Evolutionary conservation across 371 early-diverging fungal genomes (phyloP).

Genomic region (Apophysomyces elegans): DNA sequence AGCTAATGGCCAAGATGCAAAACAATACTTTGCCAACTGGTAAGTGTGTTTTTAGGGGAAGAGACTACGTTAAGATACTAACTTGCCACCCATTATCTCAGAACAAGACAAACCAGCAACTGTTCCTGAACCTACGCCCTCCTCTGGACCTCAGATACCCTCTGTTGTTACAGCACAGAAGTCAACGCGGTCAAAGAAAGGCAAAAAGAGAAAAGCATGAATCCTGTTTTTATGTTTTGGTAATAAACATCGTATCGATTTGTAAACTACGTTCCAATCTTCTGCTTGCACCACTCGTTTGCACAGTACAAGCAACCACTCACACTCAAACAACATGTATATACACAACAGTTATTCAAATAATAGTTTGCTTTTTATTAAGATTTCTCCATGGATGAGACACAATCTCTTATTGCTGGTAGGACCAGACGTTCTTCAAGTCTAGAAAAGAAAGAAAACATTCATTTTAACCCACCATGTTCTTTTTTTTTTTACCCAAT

Average conservation of each 20-base stretch:
- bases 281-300: no score
- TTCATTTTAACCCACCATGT: neutral
- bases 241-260: no score
- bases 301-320: no score
- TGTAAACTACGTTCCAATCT: no score
- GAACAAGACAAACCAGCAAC: neutral
- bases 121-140: slow-evolving; percentile 12
- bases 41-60: slow-evolving; percentile 13
- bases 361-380: slow-evolving; percentile 21
- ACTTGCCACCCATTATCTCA: neutral
- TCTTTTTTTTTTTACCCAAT: neutral
- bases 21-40: slow-evolving; percentile 36
- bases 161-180: slow-evolving; percentile 10
- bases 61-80: neutral
- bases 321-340: neutral
- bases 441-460: slow-evolving; percentile 23
- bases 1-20: slow-evolving; percentile 76
- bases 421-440: slow-evolving; percentile 58
- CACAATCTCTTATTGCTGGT: slow-evolving; percentile 44
- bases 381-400: slow-evolving; percentile 19
- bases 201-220: slow-evolving; percentile 22
- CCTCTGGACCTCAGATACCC: slow-evolving; percentile 19
- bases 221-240: no score
- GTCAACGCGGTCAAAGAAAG: slow-evolving; percentile 22
- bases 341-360: neutral